Evolutionary conservation across 2,329 filamentous ascomycete species (phyloP), one percentile per base, ranked within the genome.

Genomic region (Leptographium galeiforme): DNA sequence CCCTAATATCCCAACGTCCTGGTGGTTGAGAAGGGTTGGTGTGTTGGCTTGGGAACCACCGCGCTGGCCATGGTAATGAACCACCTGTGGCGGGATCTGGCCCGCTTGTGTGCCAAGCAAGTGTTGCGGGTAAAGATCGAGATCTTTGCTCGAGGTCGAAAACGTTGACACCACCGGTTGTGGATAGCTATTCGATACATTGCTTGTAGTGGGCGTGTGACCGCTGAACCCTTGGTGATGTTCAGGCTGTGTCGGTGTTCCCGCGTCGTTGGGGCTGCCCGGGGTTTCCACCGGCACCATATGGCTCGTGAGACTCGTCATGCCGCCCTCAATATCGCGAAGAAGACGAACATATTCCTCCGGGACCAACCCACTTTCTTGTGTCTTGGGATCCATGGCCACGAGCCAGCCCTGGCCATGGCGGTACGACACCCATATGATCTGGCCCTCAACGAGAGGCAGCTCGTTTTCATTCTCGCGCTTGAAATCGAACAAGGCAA

Each of bases 331-430:
- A 53, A 97, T 96, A 63, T 97, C 89, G 48, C 89, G 82, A 56
- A 98, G 76, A 47, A 98, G 73, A 16, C 93, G 83, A 44, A 98
- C 93, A 64, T 97, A 98, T 67, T 94, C 90, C 68, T 98, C 93
- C 0, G 93, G 93, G 2, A 98, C 93, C 39, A 98, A 76, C 1
- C 93, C 93, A 63, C 89, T 95, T 70, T 98, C 93, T 59, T 82
- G 89, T 1, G 89, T 96, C 67, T 89, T 90, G 13, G 91, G 90
- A 63, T 98, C 93, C 70, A 96, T 88, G 5, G 93, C 93, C 30
- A 98, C 93, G 51, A 98, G 76, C 93, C 93, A 98, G 53, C 93
- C 93, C 69, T 97, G 89, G 16, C 91, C 91, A 64, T 97, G 90
- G 45, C 93, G 80, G 67, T 97, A 98, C 16, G 89, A 95, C 30